Evolutionary conservation across 2,329 filamentous ascomycete species (phyloP).

Genomic region (Apiospora malaysiana): DNA sequence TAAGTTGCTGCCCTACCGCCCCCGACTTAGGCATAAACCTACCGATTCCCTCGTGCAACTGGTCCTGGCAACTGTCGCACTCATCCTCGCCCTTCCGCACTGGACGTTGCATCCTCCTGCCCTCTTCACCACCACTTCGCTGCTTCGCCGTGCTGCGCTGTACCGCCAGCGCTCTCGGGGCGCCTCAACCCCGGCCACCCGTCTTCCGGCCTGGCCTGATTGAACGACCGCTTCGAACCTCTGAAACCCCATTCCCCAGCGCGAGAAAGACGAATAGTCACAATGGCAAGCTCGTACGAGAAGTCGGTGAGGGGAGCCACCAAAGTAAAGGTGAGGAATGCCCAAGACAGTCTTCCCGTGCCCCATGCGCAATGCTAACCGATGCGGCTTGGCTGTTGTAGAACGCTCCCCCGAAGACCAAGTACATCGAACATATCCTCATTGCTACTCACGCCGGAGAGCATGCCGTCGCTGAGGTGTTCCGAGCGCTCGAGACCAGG

Average conservation of each 20-base stretch:
- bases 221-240: slow-evolving; percentile 26
- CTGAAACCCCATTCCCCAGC: neutral
- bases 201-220: slow-evolving; percentile 7
- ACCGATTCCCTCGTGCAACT: slow-evolving; percentile 3
- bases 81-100: neutral
- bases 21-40: slow-evolving; percentile 18
- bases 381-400: slow-evolving; percentile 42
- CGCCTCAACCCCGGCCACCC: slow-evolving; percentile 19
- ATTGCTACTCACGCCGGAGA: slow-evolving; percentile 94
- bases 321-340: slow-evolving; percentile 81
- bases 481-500: slow-evolving; percentile 86
- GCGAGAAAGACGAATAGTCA: slow-evolving; percentile 6
- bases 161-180: neutral
- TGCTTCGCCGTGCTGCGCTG: neutral
- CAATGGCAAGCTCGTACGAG: slow-evolving; percentile 89
- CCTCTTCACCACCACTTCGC: neutral
- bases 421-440: slow-evolving; percentile 98
- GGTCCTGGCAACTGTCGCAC: neutral
- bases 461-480: slow-evolving; percentile 93
- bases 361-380: slow-evolving; percentile 27
- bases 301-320: slow-evolving; percentile 99
- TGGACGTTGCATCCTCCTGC: neutral
- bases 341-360: neutral
- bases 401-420: slow-evolving; percentile 96
- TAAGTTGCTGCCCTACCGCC: slow-evolving; percentile 16